Evolutionary conservation across 108 stramenopile genomes (phyloP).

Genomic region (Cyclotella kingstonii): DNA sequence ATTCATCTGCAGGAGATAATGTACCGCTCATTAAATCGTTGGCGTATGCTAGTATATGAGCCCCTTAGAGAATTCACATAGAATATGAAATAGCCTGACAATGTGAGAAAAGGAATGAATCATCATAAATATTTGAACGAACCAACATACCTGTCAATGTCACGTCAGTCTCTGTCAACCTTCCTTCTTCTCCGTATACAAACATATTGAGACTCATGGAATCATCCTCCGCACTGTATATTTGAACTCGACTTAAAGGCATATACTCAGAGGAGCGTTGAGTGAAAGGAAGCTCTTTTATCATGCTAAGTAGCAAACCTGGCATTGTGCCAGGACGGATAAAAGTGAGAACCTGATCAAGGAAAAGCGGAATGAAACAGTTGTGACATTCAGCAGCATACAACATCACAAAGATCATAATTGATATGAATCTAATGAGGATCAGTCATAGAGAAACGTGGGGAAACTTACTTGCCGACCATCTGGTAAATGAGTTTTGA

Average conservation of each 20-base stretch:
- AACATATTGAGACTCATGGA: conserved; percentile 91
- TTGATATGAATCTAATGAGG: neutral
- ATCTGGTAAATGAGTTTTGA: conserved; percentile 70
- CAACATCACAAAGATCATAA: neutral
- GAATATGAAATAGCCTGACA: no score
- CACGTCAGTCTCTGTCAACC: conserved; percentile 37
- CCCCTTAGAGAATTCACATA: no score
- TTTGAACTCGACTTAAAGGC: conserved; percentile 75
- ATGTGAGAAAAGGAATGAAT: neutral
- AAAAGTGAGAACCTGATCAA: conserved; percentile 61
- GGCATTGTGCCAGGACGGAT: conserved; percentile 86
- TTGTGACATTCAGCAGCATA: conserved; percentile 1
- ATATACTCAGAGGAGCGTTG: conserved; percentile 47
- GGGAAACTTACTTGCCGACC: conserved; percentile 43
- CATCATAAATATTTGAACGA: neutral
- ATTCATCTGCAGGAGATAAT: conserved; percentile 41
- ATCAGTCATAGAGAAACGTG: neutral
- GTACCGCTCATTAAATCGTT: conserved; percentile 53
- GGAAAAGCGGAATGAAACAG: conserved; percentile 1
- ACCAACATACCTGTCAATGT: conserved; percentile 29
- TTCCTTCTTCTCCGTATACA: conserved; percentile 66
- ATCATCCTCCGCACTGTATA: conserved; percentile 86
- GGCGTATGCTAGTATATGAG: conserved; percentile 65
- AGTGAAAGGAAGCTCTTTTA: conserved; percentile 71
- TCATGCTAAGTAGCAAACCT: conserved; percentile 73